Evolutionary conservation across 2,329 filamentous ascomycete genomes (phyloP), one percentile per base, ranked within the genome.

Genomic region (Aspergillus fructus): DNA sequence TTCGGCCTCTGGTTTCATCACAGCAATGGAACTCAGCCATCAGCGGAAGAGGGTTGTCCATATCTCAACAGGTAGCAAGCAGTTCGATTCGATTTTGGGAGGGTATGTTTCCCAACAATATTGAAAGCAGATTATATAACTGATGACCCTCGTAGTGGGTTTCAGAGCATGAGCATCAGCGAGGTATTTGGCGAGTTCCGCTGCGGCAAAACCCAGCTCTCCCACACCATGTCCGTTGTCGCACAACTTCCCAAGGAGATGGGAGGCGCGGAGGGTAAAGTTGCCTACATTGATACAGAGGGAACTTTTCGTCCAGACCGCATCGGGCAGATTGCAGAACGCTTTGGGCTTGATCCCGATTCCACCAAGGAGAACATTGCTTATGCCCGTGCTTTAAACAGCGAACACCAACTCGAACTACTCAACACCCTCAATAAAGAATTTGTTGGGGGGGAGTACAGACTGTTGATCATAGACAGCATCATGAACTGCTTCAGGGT

Each of bases 401-500:
- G 84, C 53, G 86, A 89, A 70, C 80, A 86, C 63, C 85, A 87
- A 70, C 77, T 85, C 62, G 86, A 89, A 61, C 71, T 87, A 17
- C 76, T 89, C 33, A 85, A 87, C 69, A 80, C 79, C 15, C 78
- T 89, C 11, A 79, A 83, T 41, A 81, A 81, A 59, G 82, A 83
- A 59, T 88, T 89, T 66, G 81, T 83, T 12, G 80, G 78, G 8
- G 85, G 86, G 42, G 82, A 87, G 63, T 89, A 86, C 65, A 82
- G 86, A 27, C 80, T 89, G 51, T 77, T 89, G 50, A 81, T 89
- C 62, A 83, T 89, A 65, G 87, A 89, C 73, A 88, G 85, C 65
- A 86, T 89, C 66, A 88, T 89, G 82, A 84, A 86, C 47, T 83
- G 86, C 55, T 89, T 88, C 66, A 83, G 87, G 34, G 85, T 86